Conservation (phyloP, 2,329 filamentous ascomycete species). For the Aspergillus jensenii region DNA sequence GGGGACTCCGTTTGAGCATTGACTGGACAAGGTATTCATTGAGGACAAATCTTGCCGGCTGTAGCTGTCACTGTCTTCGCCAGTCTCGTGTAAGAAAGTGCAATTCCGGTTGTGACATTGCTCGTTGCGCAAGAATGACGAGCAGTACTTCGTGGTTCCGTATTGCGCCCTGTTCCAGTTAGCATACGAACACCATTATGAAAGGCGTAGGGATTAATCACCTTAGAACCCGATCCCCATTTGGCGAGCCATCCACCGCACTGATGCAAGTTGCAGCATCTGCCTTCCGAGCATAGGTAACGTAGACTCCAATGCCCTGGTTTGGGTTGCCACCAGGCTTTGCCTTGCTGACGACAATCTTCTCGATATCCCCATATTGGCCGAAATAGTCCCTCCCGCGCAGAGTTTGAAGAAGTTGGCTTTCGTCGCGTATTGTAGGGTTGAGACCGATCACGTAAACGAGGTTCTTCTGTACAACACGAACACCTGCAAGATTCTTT, state of each 20-base stretch:
- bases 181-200: not conserved
- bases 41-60: slow-evolving; percentile 91
- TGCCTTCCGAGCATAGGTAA: slow-evolving; percentile 91
- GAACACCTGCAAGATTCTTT: slow-evolving; percentile 91
- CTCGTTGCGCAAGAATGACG: slow-evolving; percentile 91
- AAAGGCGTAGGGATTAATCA: slow-evolving; percentile 49
- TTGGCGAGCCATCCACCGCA: slow-evolving; percentile 87
- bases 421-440: slow-evolving; percentile 88
- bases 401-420: slow-evolving; percentile 78
- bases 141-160: slow-evolving; percentile 98
- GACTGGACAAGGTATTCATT: slow-evolving; percentile 85
- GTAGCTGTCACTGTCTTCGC: slow-evolving; percentile 97
- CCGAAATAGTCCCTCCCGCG: slow-evolving; percentile 93
- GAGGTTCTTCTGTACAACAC: slow-evolving; percentile 97
- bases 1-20: slow-evolving; percentile 49
- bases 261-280: slow-evolving; percentile 88
- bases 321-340: slow-evolving; percentile 71
- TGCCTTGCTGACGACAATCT: slow-evolving; percentile 96
- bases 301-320: slow-evolving; percentile 92
- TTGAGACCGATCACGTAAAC: slow-evolving; percentile 96
- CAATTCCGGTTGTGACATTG: slow-evolving; percentile 93
- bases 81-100: slow-evolving; percentile 97
- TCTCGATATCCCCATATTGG: slow-evolving; percentile 97
- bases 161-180: slow-evolving; percentile 59
- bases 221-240: slow-evolving; percentile 81